Conservation (phyloP, 495 filamentous ascomycete genomes). For the Glutinoglossum americanum region DNA sequence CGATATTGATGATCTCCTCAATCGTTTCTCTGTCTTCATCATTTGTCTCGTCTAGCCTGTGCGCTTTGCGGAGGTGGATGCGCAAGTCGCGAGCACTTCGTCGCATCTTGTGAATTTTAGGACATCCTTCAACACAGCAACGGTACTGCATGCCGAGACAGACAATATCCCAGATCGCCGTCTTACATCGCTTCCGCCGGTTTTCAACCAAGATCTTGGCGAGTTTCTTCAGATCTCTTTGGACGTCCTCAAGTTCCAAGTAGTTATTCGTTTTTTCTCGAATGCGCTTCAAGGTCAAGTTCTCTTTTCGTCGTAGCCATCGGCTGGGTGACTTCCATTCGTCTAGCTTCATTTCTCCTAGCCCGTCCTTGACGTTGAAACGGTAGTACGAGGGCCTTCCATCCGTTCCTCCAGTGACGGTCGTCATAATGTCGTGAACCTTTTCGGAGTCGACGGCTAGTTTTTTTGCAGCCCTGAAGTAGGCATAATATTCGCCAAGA, state of each 20-base stretch:
- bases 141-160: constrained; percentile 1
- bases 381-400: background rate
- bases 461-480: background rate
- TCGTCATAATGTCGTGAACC: background rate
- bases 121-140: background rate
- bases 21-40: no score
- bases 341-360: constrained; percentile 3
- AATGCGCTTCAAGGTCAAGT: constrained; percentile 2
- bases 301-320: background rate
- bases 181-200: constrained; percentile 3
- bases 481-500: background rate
- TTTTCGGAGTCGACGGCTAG: background rate
- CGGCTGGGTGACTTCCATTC: background rate
- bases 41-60: no score
- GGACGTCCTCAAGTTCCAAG: background rate
- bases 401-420: background rate
- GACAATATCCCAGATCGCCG: constrained; percentile 5
- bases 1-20: no score
- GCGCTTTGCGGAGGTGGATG: no score
- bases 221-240: constrained; percentile 1
- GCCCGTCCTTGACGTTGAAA: background rate
- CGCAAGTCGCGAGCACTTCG: no score
- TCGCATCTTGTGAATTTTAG: no score
- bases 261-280: constrained; percentile 1
- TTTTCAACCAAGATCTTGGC: constrained; percentile 1